Evolutionary conservation across 345 rosid genomes (phyloP).

Genomic region (Erucastrum elatum): DNA sequence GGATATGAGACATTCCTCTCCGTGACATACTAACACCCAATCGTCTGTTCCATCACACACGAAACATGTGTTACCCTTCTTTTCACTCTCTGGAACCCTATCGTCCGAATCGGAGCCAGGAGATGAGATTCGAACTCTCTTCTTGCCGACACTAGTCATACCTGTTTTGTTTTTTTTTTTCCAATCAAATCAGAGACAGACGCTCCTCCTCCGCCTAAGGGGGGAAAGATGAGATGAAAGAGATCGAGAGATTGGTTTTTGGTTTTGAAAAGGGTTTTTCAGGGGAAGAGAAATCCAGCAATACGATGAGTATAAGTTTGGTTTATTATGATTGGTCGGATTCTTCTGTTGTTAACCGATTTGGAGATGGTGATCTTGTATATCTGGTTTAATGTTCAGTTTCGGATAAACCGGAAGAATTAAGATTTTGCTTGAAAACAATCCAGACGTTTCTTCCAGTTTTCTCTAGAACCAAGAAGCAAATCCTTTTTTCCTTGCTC

Average conservation of each 20-base stretch:
- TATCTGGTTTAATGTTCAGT: too few relatives aligned
- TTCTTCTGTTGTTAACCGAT: too few relatives aligned
- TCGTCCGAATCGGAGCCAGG: background rate
- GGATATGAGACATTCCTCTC: constrained; percentile 45
- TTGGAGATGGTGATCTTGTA: too few relatives aligned
- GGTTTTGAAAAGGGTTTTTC: background rate
- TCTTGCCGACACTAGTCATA: background rate
- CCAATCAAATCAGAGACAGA: background rate
- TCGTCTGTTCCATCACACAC: constrained; percentile 42
- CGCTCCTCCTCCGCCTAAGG: too few relatives aligned
- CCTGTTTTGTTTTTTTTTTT: background rate
- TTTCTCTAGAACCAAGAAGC: too few relatives aligned
- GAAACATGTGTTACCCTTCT: constrained; percentile 36
- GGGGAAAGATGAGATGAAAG: background rate
- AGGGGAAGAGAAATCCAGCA: background rate
- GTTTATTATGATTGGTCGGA: too few relatives aligned
- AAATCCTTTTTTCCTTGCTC: too few relatives aligned
- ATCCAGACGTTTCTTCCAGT: too few relatives aligned
- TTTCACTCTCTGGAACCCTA: constrained; percentile 2
- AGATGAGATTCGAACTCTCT: background rate
- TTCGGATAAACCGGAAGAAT: too few relatives aligned
- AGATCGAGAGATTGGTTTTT: background rate
- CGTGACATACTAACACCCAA: constrained; percentile 45
- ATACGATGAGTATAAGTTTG: too few relatives aligned
- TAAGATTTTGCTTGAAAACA: too few relatives aligned